Conservation (phyloP, 164 flowering plant species). For the Macadamia integrifolia region DNA sequence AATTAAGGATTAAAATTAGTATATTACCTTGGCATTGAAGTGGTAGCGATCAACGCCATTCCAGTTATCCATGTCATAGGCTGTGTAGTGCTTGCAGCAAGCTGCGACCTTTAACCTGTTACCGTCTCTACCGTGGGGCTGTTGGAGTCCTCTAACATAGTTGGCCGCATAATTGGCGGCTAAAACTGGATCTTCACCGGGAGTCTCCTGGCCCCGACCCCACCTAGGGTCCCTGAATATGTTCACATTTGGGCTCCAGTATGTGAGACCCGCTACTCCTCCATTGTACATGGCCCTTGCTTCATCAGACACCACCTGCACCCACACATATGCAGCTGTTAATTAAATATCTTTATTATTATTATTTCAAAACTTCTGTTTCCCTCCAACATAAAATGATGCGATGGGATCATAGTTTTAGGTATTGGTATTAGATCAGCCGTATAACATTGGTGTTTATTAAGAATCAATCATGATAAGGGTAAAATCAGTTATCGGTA, state of each 20-base stretch:
- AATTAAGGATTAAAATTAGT: too few relatives aligned
- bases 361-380: too few relatives aligned
- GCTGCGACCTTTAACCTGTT: constrained; percentile 80
- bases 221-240: constrained; percentile 89
- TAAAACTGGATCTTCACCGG: constrained; percentile 84
- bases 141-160: constrained; percentile 73
- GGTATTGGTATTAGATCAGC: too few relatives aligned
- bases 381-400: too few relatives aligned
- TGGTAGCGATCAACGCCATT: constrained; percentile 80
- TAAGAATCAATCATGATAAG: too few relatives aligned
- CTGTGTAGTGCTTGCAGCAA: constrained; percentile 91
- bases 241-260: constrained; percentile 94
- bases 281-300: constrained; percentile 94
- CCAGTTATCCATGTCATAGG: constrained; percentile 95
- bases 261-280: constrained; percentile 74
- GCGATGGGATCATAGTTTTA: too few relatives aligned
- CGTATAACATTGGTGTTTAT: too few relatives aligned
- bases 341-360: too few relatives aligned
- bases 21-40: constrained; percentile 71
- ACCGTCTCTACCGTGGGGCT: constrained; percentile 35
- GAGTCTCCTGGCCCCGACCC: constrained; percentile 99
- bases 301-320: constrained; percentile 87
- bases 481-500: too few relatives aligned
- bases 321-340: background rate
- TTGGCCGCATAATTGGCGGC: constrained; percentile 69